Evolutionary conservation across 371 early-diverging fungal genomes (phyloP).

Genomic region (Coemansia sp.): DNA sequence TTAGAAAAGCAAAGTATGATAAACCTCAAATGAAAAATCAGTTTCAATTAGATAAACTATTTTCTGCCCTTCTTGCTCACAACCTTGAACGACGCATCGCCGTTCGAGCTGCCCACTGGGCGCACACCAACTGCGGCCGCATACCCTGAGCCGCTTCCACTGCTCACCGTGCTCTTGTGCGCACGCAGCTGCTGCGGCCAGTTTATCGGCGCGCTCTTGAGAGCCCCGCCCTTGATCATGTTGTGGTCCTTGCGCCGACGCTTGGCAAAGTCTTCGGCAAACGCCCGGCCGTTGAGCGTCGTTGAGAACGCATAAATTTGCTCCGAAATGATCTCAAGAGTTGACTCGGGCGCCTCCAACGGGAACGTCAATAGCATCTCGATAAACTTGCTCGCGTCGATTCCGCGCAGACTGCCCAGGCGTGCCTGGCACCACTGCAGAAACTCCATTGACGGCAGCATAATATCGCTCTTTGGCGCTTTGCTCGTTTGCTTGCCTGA

Average conservation of each 20-base stretch:
- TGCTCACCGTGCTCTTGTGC: neutral
- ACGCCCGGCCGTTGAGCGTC: conserved; percentile 73
- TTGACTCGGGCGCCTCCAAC: conserved; percentile 62
- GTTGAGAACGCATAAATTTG: conserved; percentile 73
- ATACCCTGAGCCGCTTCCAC: conserved; percentile 12
- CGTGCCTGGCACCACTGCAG: conserved; percentile 71
- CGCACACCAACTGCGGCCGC: conserved; percentile 14
- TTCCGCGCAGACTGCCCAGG: conserved; percentile 66
- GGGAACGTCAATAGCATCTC: conserved; percentile 78
- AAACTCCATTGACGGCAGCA: conserved; percentile 69
- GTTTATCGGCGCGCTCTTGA: conserved; percentile 38
- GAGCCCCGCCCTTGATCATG: conserved; percentile 33
- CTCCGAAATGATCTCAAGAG: conserved; percentile 76
- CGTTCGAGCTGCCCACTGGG: neutral
- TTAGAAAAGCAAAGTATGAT: too few relatives aligned
- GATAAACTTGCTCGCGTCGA: conserved; percentile 74
- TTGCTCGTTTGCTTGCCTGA: neutral
- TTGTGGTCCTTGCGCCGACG: conserved; percentile 73
- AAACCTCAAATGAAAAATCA: neutral
- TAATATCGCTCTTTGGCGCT: conserved; percentile 3
- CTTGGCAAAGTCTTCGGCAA: conserved; percentile 77
- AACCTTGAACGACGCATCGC: conserved; percentile 55
- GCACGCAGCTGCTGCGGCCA: conserved; percentile 28
- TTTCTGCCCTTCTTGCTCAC: conserved; percentile 59
- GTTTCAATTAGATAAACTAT: neutral